Base-by-base conservation (phyloP, 305 asterid species). In the Rubia tinctorum region DNA sequence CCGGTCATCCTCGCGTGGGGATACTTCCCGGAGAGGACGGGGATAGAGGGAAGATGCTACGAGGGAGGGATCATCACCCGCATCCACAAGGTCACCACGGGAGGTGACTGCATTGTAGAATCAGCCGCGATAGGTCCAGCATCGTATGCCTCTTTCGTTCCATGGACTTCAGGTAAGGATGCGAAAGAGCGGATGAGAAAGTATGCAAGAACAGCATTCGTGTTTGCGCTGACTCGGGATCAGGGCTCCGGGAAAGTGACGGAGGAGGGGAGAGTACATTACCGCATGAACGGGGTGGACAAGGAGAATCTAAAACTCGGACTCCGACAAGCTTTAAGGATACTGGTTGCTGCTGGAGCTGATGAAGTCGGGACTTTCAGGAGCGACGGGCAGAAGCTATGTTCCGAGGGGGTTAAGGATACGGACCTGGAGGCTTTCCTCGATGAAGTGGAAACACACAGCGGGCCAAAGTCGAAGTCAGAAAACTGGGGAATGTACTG, bases 61-160 rank as follows among this genome's bases (percentile, higher is more conserved):
- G 91, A 91, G 74, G 98, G 98, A 23, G 98, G 97, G 55, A 90
- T 94, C 78, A 73, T 91, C 61, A 91, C 97, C 59, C 84, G 92
- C 20, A 15, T 94, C n/a, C 97, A 94, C 58, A 87, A 88, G 81
- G 87, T 91, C 49, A 77, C 65, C n/a, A 67, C 88, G 9, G 82
- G 80, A 30, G 34, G 34, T 66, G 92, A 84, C 39, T 71, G 74
- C 14, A 88, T 91, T 42, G 75, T 94, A 5, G 98, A 94, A 84
- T 69, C 86, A 6, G 78, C 92, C 2, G 75, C 86, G 27, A 43
- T 88, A 0, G 98, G 97, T 1, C 99, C 99, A 0, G 89, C 85
- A 5, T 47, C 89, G 0, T 90, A 82, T 0, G 89, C 92, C 11
- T 11, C 79, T 3, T 2, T 89, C n/a, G 53, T 77, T 68, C 97